Percentiles rank a stretch among this genome's conserved stretches.
Evolutionary conservation across 1,284 basidiomycete genomes (phyloP).

Genomic region (Malassezia japonica): DNA sequence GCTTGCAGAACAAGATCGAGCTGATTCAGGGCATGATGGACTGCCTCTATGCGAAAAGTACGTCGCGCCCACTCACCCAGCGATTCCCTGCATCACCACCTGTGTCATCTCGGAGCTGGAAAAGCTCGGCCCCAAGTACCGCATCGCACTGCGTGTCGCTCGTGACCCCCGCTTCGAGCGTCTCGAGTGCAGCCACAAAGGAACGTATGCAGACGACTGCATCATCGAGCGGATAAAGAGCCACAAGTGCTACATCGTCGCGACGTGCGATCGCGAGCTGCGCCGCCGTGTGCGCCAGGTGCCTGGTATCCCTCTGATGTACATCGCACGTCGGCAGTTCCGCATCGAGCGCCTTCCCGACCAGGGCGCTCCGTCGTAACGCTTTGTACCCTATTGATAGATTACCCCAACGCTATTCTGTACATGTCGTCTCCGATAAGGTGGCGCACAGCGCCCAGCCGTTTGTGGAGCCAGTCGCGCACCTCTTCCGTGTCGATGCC

Average conservation of each 20-base stretch:
- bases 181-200: slow-evolving; percentile 78
- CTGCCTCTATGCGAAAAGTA: slow-evolving; percentile 96
- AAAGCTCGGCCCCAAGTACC: slow-evolving; percentile 89
- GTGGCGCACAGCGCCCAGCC: slow-evolving; percentile 54
- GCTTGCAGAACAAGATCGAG: slow-evolving; percentile 94
- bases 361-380: slow-evolving; percentile 38
- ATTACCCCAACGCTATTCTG: slow-evolving; percentile 21
- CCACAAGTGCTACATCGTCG: slow-evolving; percentile 94
- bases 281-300: slow-evolving; percentile 77
- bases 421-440: slow-evolving; percentile 34
- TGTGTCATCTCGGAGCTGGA: slow-evolving; percentile 97
- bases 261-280: slow-evolving; percentile 93
- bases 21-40: slow-evolving; percentile 98
- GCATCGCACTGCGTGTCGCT: slow-evolving; percentile 88
- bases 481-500: slow-evolving; percentile 64
- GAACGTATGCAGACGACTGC: slow-evolving; percentile 98
- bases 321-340: slow-evolving; percentile 40
- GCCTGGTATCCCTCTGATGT: slow-evolving; percentile 46
- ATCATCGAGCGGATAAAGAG: slow-evolving; percentile 86
- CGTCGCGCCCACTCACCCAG: slow-evolving; percentile 53
- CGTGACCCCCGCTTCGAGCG: slow-evolving; percentile 95
- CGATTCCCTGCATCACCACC: slow-evolving; percentile 95
- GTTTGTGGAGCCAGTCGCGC: slow-evolving; percentile 59
- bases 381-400: not conserved
- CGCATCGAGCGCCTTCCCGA: slow-evolving; percentile 44